Evolutionary conservation across 208 protist genomes (phyloP).

Genomic region (Crithidia brevicula): DNA sequence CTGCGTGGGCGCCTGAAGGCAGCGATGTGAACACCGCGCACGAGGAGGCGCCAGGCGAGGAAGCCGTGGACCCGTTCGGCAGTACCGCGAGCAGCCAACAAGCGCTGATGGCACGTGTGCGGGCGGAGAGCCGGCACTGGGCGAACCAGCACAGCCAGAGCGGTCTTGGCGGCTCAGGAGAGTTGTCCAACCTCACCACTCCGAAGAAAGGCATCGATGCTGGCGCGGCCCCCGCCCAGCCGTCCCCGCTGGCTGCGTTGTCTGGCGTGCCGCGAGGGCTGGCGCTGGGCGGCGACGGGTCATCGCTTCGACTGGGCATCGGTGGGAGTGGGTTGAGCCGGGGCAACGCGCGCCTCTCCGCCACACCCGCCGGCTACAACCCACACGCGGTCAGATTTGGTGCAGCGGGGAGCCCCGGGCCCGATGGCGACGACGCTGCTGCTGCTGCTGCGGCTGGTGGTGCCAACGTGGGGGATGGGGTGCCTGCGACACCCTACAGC

Average conservation of each 20-base stretch:
- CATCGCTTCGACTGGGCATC: not conserved
- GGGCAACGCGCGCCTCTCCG: not conserved
- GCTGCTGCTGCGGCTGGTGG: not conserved
- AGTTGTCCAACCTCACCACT: not conserved
- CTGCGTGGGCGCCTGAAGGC: not conserved
- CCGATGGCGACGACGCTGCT: not conserved
- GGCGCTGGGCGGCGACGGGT: not conserved
- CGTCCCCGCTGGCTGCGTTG: slow-evolving; percentile 1
- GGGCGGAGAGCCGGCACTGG: slow-evolving; percentile 27
- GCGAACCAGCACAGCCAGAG: not conserved
- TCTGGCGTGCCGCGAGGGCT: slow-evolving; percentile 2
- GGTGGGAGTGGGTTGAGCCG: not conserved
- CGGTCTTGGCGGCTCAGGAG: not conserved
- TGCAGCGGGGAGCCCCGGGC: not conserved
- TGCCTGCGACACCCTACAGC: slow-evolving; percentile 1
- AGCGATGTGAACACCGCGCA: not conserved
- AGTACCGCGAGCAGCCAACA: slow-evolving; percentile 6
- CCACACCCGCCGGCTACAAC: slow-evolving; percentile 8
- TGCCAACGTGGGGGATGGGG: not conserved
- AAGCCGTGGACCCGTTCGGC: slow-evolving; percentile 19
- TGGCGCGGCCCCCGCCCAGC: not conserved
- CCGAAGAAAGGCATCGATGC: not conserved
- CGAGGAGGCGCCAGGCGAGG: not conserved
- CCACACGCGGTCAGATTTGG: slow-evolving; percentile 9
- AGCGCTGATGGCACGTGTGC: slow-evolving; percentile 28